Conservation (phyloP, 345 rosid genomes). For the Mercurialis annua region DNA sequence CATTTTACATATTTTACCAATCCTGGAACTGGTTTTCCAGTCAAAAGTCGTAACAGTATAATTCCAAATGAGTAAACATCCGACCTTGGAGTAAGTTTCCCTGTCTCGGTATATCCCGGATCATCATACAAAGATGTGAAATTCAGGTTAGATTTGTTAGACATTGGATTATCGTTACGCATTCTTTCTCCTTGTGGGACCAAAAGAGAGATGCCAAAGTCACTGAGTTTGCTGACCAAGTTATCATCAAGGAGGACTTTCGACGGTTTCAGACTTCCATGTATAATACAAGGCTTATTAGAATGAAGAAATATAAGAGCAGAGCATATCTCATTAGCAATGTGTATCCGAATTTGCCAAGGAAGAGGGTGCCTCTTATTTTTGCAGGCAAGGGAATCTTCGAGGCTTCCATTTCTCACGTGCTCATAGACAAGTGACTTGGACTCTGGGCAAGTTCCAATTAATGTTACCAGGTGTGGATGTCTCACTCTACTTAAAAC, state of each 20-base stretch:
- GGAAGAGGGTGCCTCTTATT: slow-evolving; percentile 49
- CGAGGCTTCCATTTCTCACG: slow-evolving; percentile 64
- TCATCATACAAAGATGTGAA: slow-evolving; percentile 37
- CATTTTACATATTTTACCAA: slow-evolving; percentile 54
- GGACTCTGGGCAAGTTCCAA: slow-evolving; percentile 81
- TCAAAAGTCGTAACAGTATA: slow-evolving; percentile 69
- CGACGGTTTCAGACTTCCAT: slow-evolving; percentile 78
- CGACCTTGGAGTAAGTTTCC: slow-evolving; percentile 51
- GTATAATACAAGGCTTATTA: slow-evolving; percentile 64
- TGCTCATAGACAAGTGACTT: slow-evolving; percentile 78
- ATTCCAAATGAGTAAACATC: slow-evolving; percentile 79
- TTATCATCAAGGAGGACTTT: slow-evolving; percentile 77
- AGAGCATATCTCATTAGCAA: slow-evolving; percentile 78
- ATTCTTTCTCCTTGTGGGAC: slow-evolving; percentile 32
- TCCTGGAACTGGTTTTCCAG: slow-evolving; percentile 52
- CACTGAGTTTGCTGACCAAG: slow-evolving; percentile 60
- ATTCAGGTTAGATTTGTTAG: slow-evolving; percentile 12
- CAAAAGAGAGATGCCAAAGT: slow-evolving; percentile 58
- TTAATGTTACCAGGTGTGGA: slow-evolving; percentile 70
- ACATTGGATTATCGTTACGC: neutral
- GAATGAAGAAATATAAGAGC: slow-evolving; percentile 84
- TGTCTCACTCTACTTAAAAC: slow-evolving; percentile 76
- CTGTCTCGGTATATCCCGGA: slow-evolving; percentile 50
- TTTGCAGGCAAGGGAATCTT: slow-evolving; percentile 56
- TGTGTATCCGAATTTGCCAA: slow-evolving; percentile 60